Evolutionary conservation across 1,284 basidiomycete species (phyloP).

Genomic region (Inonotus obliquus): DNA sequence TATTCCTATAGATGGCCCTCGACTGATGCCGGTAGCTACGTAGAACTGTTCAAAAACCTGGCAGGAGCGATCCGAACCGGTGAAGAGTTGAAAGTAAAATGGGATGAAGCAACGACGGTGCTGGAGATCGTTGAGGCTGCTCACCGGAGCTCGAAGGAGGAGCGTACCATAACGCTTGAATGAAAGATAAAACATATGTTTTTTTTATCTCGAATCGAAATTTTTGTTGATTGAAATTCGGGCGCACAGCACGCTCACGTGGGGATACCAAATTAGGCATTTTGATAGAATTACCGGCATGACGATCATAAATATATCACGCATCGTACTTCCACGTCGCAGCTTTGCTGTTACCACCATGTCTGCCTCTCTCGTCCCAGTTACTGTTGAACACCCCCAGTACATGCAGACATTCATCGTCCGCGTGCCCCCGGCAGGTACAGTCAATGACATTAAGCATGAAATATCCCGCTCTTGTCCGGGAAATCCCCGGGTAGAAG

Average conservation of each 20-base stretch:
- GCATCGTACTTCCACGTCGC: slow-evolving; percentile 6
- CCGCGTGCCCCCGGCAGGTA: slow-evolving; percentile 42
- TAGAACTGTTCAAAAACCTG: slow-evolving; percentile 60
- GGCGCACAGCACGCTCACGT: not conserved
- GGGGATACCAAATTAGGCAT: not conserved
- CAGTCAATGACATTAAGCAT: slow-evolving; percentile 61
- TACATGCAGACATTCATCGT: slow-evolving; percentile 62
- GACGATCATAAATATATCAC: not conserved
- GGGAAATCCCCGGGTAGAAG: slow-evolving; percentile 60
- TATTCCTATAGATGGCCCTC: slow-evolving; percentile 54
- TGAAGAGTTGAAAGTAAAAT: slow-evolving; percentile 56
- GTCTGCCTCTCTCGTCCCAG: slow-evolving; percentile 39
- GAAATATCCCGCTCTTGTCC: slow-evolving; percentile 56
- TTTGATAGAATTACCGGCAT: not conserved
- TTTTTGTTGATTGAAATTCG: not conserved
- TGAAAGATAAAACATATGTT: not conserved
- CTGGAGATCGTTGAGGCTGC: slow-evolving; percentile 75
- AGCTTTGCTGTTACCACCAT: slow-evolving; percentile 12
- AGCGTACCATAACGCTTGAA: slow-evolving; percentile 37
- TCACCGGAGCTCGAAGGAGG: slow-evolving; percentile 57
- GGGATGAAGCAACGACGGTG: slow-evolving; percentile 62
- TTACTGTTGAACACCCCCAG: slow-evolving; percentile 71
- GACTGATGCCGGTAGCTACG: slow-evolving; percentile 52
- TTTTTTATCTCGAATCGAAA: not conserved
- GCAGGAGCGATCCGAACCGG: slow-evolving; percentile 55